Conservation (phyloP, 2,329 filamentous ascomycete species). For the Chaetomiaceae sp. region DNA sequence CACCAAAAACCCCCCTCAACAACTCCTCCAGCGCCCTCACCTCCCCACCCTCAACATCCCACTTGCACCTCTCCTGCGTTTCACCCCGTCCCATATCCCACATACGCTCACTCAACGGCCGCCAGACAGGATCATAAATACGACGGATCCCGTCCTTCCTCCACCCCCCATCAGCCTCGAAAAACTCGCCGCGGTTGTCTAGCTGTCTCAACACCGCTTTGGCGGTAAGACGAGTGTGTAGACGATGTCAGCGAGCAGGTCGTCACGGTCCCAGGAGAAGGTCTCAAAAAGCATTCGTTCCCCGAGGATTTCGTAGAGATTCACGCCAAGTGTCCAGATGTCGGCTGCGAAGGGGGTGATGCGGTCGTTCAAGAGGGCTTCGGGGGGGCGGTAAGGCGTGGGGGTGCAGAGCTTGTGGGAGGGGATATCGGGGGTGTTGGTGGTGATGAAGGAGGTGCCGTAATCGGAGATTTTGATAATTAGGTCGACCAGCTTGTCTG, state of each 20-base stretch:
- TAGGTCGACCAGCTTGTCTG: conserved; percentile 9
- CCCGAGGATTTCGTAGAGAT: conserved; percentile 24
- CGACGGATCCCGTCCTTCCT: neutral
- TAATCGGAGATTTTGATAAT: conserved; percentile 21
- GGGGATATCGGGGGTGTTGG: neutral
- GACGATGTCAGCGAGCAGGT: conserved; percentile 23
- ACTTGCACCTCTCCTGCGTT: neutral
- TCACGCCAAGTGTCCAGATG: conserved; percentile 26
- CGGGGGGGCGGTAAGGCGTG: conserved; percentile 22
- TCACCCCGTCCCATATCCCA: conserved; percentile 15
- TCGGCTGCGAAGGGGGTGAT: conserved; percentile 23
- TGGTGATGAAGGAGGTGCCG: conserved; percentile 23
- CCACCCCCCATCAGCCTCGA: neutral
- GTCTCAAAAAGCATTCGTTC: conserved; percentile 23
- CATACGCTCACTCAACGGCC: conserved; percentile 1
- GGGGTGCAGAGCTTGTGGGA: conserved; percentile 18
- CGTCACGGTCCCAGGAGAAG: conserved; percentile 21
- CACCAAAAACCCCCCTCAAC: conserved; percentile 17
- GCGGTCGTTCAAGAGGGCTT: conserved; percentile 24
- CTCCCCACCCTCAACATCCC: conserved; percentile 14
- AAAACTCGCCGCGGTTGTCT: conserved; percentile 12
- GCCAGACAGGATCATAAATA: neutral
- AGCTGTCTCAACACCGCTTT: conserved; percentile 23
- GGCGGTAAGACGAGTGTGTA: conserved; percentile 23
- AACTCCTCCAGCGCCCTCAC: conserved; percentile 18